Base-by-base conservation (phyloP, 2,329 filamentous ascomycete genomes). In the Westerdykella sp. region DNA sequence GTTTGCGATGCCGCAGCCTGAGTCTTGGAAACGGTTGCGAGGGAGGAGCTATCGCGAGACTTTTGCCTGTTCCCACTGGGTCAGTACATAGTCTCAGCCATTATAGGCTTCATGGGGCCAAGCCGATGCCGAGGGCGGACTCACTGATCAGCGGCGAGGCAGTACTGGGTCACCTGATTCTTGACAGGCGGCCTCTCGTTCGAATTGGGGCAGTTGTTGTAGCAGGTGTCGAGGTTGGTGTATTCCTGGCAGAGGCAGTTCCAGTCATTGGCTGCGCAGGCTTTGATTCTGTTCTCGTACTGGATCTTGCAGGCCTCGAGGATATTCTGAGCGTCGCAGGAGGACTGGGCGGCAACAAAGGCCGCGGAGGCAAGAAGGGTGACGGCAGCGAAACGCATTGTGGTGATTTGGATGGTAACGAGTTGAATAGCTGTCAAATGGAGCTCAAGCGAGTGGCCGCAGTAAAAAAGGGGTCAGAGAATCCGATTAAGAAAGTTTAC, bases 151-250 rank as follows among this genome's bases (percentile, higher is more conserved):
- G 70, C 71, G 23, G 71, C 71, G 40, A 60, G 58, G 54, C 72
- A 75, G 60, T 49, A 68, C 31, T 54, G 51, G 3, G 56, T 62
- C 14, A 66, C 62, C 48, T 61, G 55, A 53, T 62, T 63, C 53
- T 67, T 43, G 34, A 65, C 60, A 0, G 62, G 55, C 5, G 54
- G 40, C 46, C 47, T 55, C 37, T 59, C 63, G 13, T 67, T 48
- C 54, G 75, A 71, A 50, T 69, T 63, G 41, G 79, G 78, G 69
- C 81, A 83, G 70, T 80, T 79, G 70, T 77, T 76, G 69, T 80
- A 83, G 74, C 80, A 83, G 25, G 72, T 77, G 50, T 77, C 53
- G 30, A 79, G 67, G 41, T 76, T 71, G 31, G 59, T 73, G 61
- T 75, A 77, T 53, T 76, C 72, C 39, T 72, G 67, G 65, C 80